These are phyloP conservation scores for Rutstroemia sp. DNA, from an alignment of 2,329 filamentous ascomycete genomes.

Conservation along the genomic window DNA sequence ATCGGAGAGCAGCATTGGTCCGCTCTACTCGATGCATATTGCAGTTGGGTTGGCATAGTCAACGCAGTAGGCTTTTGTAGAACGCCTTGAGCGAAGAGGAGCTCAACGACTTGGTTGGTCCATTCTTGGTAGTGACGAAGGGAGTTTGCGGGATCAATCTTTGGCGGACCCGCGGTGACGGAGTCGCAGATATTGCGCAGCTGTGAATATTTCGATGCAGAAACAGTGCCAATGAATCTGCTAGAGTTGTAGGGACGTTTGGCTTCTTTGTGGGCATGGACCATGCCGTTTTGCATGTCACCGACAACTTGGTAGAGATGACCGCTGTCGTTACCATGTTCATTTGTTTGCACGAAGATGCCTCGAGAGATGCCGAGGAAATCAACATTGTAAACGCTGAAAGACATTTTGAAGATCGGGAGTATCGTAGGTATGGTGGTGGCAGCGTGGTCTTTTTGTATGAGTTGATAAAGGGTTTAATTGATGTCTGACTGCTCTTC, in stretches of 20 bases:
- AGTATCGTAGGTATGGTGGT: no score
- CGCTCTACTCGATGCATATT: not conserved
- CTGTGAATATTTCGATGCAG: constrained; percentile 2
- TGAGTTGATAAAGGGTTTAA: no score
- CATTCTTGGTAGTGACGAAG: constrained; percentile 5
- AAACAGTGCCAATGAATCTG: constrained; percentile 7
- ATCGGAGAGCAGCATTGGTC: constrained; percentile 7
- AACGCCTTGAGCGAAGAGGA: not conserved
- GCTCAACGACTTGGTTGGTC: not conserved
- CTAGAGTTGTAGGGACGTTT: not conserved
- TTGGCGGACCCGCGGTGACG: constrained; percentile 1
- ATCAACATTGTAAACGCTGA: constrained; percentile 6
- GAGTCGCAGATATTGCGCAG: constrained; percentile 1
- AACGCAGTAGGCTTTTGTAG: not conserved
- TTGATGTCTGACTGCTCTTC: no score
- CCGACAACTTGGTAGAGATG: constrained; percentile 10
- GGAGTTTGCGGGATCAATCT: constrained; percentile 3
- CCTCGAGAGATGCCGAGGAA: constrained; percentile 4
- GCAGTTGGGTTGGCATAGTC: not conserved
- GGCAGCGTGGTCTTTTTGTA: no score
- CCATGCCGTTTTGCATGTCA: constrained; percentile 10
- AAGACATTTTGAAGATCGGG: not conserved
- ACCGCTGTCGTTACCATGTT: constrained; percentile 1
- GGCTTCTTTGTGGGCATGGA: constrained; percentile 8
- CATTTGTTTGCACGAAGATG: constrained; percentile 9